Evolutionary conservation across 164 flowering plant genomes (phyloP), one percentile per base, ranked within the genome.

Genomic region (Piper longum): DNA sequence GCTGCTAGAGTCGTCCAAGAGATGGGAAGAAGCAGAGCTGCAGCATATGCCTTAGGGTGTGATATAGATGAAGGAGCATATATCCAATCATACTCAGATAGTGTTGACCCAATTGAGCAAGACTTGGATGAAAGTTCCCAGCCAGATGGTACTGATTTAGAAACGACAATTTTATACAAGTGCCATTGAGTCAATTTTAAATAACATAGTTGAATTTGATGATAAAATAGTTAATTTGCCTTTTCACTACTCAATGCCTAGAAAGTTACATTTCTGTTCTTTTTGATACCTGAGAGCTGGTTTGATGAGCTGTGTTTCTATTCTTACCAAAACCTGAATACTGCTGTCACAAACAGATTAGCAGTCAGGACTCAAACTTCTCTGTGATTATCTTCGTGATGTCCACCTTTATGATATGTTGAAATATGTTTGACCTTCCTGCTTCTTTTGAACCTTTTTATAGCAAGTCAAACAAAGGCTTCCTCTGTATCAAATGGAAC

Each of bases 21-120:
- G 80, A 95, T 95, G 96, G 99, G 99, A 54, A 95, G 83, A 84
- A 95, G 99, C 75, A 81, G 99, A 56, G 99, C 96, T 72, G 99
- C 99, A 40, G 97, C 97, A 54, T 88, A 87, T 81, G 73, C 95
- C 48, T 62, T 95, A 72, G 99, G 99, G 44, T 91, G 80, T 70
- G 95, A 93, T 67, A 79, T 90, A 72, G 99, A 95, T 75, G 99
- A 95, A 82, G 85, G 91, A 72, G 86, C 74, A 58, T 68, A 80
- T 70, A 76, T 90, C 17, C 82, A 83, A 71, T 61, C 85, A 64
- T 77, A 75, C 70, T 71, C 85, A 59, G 96, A 90, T 54, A 69
- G 57, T 71, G 66, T 58, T 60, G 97, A 88, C 42, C 75, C 84
- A 39, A 67, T 62, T 57, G 96, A 87, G 69, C 54, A 77, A 66